These are phyloP conservation scores for Rhizomucor miehei DNA, from an alignment of 371 early-diverging fungal species.

Conservation along the genomic window DNA sequence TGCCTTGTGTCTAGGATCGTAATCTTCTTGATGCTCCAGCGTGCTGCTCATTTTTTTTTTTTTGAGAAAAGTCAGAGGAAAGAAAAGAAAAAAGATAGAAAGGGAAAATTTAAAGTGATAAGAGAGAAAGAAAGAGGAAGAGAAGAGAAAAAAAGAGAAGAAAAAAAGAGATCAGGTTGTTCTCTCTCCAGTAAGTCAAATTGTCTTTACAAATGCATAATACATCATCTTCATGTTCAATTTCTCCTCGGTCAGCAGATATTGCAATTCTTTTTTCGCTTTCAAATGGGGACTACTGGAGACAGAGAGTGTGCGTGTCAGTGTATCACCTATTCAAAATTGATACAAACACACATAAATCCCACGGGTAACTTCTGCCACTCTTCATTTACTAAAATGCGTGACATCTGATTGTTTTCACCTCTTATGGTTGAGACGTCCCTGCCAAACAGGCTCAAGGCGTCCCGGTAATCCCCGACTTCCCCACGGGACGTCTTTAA, in stretches of 20 bases:
- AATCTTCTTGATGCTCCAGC: slow-evolving; percentile 22
- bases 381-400: too few relatives aligned
- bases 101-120: slow-evolving; percentile 11
- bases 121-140: slow-evolving; percentile 9
- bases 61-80: not conserved
- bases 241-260: not conserved
- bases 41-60: too few relatives aligned
- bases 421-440: too few relatives aligned
- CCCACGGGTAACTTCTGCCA: too few relatives aligned
- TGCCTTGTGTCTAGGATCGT: slow-evolving; percentile 15
- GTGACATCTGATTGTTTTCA: too few relatives aligned
- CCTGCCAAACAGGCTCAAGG: too few relatives aligned
- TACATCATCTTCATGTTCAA: not conserved
- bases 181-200: not conserved
- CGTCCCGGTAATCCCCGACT: too few relatives aligned
- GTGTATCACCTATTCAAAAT: too few relatives aligned
- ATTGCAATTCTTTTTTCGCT: not conserved
- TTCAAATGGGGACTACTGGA: not conserved
- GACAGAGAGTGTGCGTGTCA: too few relatives aligned
- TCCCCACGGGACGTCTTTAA: too few relatives aligned
- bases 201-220: slow-evolving; percentile 3
- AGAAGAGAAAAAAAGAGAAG: slow-evolving; percentile 8
- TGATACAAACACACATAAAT: too few relatives aligned
- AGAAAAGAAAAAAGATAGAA: slow-evolving; percentile 5
- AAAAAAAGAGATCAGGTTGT: slow-evolving; percentile 1